Evolutionary conservation across 768 basidiomycete species (phyloP).

Genomic region (Fistulinella prunicolor): DNA sequence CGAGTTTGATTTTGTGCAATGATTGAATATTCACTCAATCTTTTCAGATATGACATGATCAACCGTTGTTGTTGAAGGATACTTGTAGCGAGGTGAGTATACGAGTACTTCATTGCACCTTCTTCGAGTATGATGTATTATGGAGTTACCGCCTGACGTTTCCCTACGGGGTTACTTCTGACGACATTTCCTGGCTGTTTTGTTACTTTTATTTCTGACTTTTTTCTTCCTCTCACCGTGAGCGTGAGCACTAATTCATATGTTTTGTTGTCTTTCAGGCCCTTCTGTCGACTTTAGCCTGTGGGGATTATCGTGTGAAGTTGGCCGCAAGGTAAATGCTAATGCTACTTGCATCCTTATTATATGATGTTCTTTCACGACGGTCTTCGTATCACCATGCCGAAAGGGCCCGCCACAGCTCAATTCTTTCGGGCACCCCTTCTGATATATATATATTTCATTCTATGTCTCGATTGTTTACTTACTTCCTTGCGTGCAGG

Average conservation of each 20-base stretch:
- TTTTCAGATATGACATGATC: conserved; percentile 3
- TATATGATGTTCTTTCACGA: conserved; percentile 51
- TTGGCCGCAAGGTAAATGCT: conserved; percentile 10
- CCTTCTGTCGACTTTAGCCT: not conserved
- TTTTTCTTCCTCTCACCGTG: not conserved
- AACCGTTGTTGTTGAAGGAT: not conserved
- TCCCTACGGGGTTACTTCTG: conserved; percentile 41
- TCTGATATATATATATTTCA: conserved; percentile 48
- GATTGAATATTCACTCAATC: not conserved
- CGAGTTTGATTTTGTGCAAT: not conserved
- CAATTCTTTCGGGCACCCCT: conserved; percentile 73
- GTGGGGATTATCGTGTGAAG: too few species aligned
- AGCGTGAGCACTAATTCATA: not conserved
- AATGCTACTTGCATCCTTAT: not conserved
- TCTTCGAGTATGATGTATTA: conserved; percentile 29
- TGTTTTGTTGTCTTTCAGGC: not conserved
- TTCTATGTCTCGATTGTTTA: not conserved
- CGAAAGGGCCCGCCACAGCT: conserved; percentile 96
- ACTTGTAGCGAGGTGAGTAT: conserved; percentile 2
- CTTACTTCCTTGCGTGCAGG: conserved; percentile 3
- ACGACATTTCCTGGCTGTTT: conserved; percentile 83
- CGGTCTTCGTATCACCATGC: conserved; percentile 86
- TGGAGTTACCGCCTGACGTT: conserved; percentile 87
- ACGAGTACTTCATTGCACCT: not conserved
- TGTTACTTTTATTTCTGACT: conserved; percentile 56